A percentile compares a stretch with the other conserved stretches of the same genome.
These are phyloP conservation scores for Pachyrhizus erosus DNA, from an alignment of 306 rosid species.

Conservation along the genomic window DNA sequence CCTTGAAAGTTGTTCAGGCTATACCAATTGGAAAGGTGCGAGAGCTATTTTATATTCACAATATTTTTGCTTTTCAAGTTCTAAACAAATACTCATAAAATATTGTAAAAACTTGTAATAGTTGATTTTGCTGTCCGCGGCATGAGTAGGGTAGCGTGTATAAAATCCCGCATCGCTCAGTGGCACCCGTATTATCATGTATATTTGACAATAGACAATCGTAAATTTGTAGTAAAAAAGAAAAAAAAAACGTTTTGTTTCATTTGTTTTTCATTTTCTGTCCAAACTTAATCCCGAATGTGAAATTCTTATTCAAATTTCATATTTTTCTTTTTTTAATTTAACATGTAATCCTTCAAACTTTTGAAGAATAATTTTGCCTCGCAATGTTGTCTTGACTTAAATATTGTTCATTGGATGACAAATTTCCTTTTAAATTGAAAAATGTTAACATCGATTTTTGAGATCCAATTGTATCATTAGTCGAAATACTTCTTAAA, in stretches of 20 bases:
- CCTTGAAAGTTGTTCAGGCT: conserved; percentile 5
- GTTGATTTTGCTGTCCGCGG: conserved; percentile 15
- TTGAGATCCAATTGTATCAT: too few relatives aligned
- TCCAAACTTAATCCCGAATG: conserved; percentile 11
- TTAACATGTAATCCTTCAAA: background rate
- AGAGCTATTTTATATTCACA: conserved; percentile 5
- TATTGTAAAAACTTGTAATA: conserved; percentile 6
- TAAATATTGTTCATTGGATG: background rate
- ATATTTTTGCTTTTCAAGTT: conserved; percentile 28
- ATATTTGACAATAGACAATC: background rate
- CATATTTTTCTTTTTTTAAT: background rate
- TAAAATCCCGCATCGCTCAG: background rate
- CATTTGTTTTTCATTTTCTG: background rate
- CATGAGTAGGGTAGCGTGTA: conserved; percentile 4
- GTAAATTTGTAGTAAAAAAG: background rate
- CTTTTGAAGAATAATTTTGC: background rate
- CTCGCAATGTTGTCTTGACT: background rate
- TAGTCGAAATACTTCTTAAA: too few relatives aligned
- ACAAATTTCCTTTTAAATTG: background rate
- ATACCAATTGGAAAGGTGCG: conserved; percentile 28
- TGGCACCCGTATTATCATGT: conserved; percentile 6
- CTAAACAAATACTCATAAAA: conserved; percentile 4
- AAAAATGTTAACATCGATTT: background rate
- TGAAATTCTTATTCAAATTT: background rate
- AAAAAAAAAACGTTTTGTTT: background rate